A percentile compares a stretch with the other conserved stretches of the same genome.
These are phyloP conservation scores for Boletus smithii DNA, from an alignment of 1,284 basidiomycete species.

Conservation along the genomic window DNA sequence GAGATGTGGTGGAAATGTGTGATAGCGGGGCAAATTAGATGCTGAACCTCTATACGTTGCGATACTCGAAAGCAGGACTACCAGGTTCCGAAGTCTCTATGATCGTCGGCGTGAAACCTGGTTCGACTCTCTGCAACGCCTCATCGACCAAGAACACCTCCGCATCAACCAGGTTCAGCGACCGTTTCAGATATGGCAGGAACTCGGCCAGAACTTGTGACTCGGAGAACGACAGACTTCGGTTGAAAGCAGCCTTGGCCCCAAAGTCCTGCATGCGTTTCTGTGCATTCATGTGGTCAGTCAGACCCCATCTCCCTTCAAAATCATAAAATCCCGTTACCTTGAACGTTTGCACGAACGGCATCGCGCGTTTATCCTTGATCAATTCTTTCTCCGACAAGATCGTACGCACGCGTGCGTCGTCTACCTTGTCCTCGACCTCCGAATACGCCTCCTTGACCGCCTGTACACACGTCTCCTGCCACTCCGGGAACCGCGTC, in stretches of 20 bases:
- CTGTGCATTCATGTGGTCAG: conserved; percentile 38
- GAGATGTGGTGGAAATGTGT: no score
- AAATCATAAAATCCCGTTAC: conserved; percentile 55
- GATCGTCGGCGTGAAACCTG: conserved; percentile 62
- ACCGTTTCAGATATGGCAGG: conserved; percentile 81
- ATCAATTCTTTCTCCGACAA: conserved; percentile 77
- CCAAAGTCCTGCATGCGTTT: conserved; percentile 84
- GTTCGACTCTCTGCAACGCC: conserved; percentile 55
- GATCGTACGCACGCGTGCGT: conserved; percentile 72
- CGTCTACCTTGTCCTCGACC: conserved; percentile 71
- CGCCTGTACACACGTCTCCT: conserved; percentile 77
- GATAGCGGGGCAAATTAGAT: no score
- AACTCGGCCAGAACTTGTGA: conserved; percentile 71
- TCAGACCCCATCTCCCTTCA: background rate
- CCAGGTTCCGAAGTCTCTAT: conserved; percentile 89
- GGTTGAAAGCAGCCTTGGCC: conserved; percentile 78
- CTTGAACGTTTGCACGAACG: conserved; percentile 92
- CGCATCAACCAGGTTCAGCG: conserved; percentile 70
- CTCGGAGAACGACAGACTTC: conserved; percentile 88
- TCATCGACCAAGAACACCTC: conserved; percentile 34
- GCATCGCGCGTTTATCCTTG: conserved; percentile 97
- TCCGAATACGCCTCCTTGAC: conserved; percentile 71
- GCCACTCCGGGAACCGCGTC: conserved; percentile 91
- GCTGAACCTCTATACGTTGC: conserved; percentile 53
- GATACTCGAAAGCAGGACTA: conserved; percentile 80